Conservation (phyloP, 768 basidiomycete species). For the Termitomyces sp. region DNA sequence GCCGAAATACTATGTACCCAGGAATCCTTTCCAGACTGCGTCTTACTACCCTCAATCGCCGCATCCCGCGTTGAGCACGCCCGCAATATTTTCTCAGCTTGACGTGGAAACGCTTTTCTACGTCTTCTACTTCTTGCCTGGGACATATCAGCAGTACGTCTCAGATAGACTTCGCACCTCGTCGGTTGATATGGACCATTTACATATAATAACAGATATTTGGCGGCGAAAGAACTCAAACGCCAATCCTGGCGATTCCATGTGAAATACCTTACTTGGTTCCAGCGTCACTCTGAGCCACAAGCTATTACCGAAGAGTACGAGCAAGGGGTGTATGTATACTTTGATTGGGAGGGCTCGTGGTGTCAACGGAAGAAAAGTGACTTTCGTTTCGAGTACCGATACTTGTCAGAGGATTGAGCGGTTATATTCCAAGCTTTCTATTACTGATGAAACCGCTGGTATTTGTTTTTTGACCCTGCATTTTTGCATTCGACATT, state of each 20-base stretch:
- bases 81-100: conserved; percentile 82
- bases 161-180: neutral
- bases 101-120: conserved; percentile 98
- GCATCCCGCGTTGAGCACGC: conserved; percentile 72
- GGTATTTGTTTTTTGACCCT: neutral
- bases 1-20: conserved; percentile 94
- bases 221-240: conserved; percentile 96
- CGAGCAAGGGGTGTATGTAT: conserved; percentile 98
- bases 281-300: conserved; percentile 97
- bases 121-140: conserved; percentile 96
- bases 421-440: conserved; percentile 1
- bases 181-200: neutral
- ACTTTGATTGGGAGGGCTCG: conserved; percentile 99
- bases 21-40: conserved; percentile 88
- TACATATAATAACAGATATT: conserved; percentile 49
- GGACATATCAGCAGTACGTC: conserved; percentile 94
- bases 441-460: neutral
- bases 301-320: conserved; percentile 99
- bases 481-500: conserved; percentile 9
- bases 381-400: conserved; percentile 96
- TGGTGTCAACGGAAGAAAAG: conserved; percentile 99
- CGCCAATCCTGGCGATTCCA: conserved; percentile 99
- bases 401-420: conserved; percentile 89
- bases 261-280: conserved; percentile 99
- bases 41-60: conserved; percentile 92